Base-by-base conservation (phyloP, 1,139 yeast genomes). In the Zygosaccharomyces pseudobailii region DNA sequence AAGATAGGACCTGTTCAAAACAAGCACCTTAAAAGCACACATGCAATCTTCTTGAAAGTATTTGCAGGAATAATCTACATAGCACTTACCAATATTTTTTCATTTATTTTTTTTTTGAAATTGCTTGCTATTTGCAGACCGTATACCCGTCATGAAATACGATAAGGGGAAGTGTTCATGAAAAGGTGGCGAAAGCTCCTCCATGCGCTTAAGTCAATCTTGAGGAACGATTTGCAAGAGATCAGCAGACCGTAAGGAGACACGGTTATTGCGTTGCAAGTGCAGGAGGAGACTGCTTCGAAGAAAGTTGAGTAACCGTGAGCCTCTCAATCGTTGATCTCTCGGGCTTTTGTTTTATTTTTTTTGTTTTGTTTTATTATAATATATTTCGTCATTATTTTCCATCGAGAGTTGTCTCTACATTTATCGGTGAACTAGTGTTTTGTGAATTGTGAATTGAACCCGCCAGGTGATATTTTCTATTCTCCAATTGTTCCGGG, bases 101-200 rank as follows among this genome's bases (percentile, higher is more conserved):
- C 17, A 13, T 13, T 13, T 9, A 27, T 27, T 9, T 27, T 9
- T 9, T 27, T 24, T 5, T n/a, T n/a, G 1, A 6, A 9, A n/a
- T 19, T 30, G 13, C 5, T 30, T 19, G 4, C 33, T n/a, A 30
- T 30, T 30, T 30, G 19, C 33, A 30, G 13, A 10, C 33, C 20
- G 43, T 40, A 40, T 39, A 30, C 25, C 24, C 19, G 22, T 47
- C 47, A 35, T 22, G 23, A 28, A 20, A n/a, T 35, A 47, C 50
- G 50, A 45, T 44, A 47, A 45, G 45, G 50, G 48, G 50, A 47
- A 27, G 22, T 25, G 30, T 13, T 5, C 31, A 20, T 38, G 36
- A 21, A 35, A 38, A 46, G 45, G 48, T 47, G 48, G 50, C 48
- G 43, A 47, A 47, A 33, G 32, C 25, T 20, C 17, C 21, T 10